Evolutionary conservation across 139 green algal genomes (phyloP), one percentile per base, ranked within the genome.

Genomic region (Yamagishiella unicocca): DNA sequence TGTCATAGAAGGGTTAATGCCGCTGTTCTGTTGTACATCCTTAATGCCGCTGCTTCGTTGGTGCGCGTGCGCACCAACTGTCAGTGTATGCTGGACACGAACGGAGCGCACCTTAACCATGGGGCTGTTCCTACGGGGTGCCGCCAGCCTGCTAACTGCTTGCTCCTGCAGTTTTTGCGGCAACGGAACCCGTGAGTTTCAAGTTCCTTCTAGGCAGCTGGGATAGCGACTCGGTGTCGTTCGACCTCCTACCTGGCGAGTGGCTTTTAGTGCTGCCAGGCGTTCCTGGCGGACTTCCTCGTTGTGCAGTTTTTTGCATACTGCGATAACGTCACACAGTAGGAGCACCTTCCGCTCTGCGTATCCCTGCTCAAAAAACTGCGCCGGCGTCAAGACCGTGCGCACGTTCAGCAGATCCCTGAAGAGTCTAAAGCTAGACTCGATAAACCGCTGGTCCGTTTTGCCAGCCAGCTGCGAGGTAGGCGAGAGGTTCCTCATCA

Each of bases 321-420:
- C 83, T 38, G 86, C 58, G 5, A 95, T 89, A 4, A 96, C 87
- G 9, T 95, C 86, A 31, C 74, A 82, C 46, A 97, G 35, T 21
- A 98, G 81, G 46, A 96, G 55, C 31, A 96, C 76, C 88, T 98
- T 98, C 14, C 95, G 87, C 90, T 97, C 95, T 4, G 95, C 95
- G 91, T 92, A 98, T 38, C 95, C 94, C 92, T 96, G 90, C 46
- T 95, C 90, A 22, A 98, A 90, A 66, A 97, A 96, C 53, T 98
- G 95, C 9, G 79, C 74, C 31, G 90, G 81, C 27, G 94, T 95
- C 1, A 98, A 66, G 0, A 94, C 91, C 24, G 88, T 91, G 27
- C 83, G 89, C 31, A 97, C 42, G 25, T 89, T 89, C 54, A 96
- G 91, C 45, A 89, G 66, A 38, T 96, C 95, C 5, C 95, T 46